Conservation (phyloP, 176 grass and related monocot species). For the Themeda triandra region DNA sequence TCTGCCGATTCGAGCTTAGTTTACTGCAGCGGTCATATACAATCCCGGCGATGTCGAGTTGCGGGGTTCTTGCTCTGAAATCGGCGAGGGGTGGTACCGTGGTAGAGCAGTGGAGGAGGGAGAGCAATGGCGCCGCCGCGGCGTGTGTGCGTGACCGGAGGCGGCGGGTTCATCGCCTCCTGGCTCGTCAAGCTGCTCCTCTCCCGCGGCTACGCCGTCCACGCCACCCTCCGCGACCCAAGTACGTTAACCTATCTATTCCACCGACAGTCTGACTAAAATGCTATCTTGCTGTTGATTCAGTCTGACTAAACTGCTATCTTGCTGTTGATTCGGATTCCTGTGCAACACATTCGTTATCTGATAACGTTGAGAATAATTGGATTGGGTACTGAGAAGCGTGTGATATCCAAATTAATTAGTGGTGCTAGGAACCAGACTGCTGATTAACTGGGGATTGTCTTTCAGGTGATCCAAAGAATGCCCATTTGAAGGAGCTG, state of each 20-base stretch:
- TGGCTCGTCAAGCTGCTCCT: slow-evolving; percentile 67
- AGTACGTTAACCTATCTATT: not conserved
- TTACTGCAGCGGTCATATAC: not conserved
- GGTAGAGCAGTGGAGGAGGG: not conserved
- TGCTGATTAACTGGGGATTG: not conserved
- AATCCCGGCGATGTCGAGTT: not conserved
- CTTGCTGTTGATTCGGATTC: not conserved
- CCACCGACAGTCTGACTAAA: not conserved
- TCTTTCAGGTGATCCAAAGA: slow-evolving; percentile 50
- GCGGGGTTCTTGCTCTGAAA: not conserved
- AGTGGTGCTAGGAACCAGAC: not conserved
- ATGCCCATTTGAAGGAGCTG: slow-evolving; percentile 44
- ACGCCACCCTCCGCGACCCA: slow-evolving; percentile 62
- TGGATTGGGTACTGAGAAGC: not conserved
- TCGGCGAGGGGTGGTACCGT: not conserved
- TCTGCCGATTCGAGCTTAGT: not conserved
- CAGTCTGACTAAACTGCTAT: not conserved
- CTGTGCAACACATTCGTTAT: not conserved
- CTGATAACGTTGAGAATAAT: not conserved
- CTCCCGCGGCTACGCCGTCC: slow-evolving; percentile 48
- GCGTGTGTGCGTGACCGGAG: slow-evolving; percentile 53
- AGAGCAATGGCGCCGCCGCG: not conserved
- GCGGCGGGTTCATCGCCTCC: slow-evolving; percentile 53
- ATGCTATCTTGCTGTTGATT: no score
- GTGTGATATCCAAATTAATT: not conserved